Percentiles rank a stretch among this genome's conserved stretches.
phyloP scores from a whole-genome alignment of 2,329 filamentous ascomycete genomes.

The Xylariales sp. region DNA sequence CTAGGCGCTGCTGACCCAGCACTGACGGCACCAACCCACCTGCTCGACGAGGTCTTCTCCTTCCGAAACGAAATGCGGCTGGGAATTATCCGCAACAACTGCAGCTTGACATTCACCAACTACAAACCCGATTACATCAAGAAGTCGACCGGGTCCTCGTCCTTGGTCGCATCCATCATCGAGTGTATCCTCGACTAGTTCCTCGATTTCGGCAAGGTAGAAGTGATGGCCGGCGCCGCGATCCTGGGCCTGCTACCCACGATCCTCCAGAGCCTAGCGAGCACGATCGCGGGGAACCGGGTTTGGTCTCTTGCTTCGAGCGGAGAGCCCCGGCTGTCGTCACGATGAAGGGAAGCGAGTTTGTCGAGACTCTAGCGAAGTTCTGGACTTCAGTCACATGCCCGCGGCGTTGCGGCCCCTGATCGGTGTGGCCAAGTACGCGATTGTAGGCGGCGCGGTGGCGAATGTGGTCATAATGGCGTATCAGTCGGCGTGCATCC shows the following conservation, averaged over 20 bases:
- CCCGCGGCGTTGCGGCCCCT: neutral
- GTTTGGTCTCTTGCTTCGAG: too few species aligned
- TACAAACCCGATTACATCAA: neutral
- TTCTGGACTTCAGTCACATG: neutral
- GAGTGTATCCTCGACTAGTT: too few species aligned
- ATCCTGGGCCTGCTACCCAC: too few species aligned
- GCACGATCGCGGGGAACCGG: too few species aligned
- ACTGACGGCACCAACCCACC: too few species aligned
- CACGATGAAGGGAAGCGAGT: neutral
- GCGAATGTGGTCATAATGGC: slow-evolving; percentile 2
- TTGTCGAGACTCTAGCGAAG: neutral
- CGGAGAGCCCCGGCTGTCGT: too few species aligned
- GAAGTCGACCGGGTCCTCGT: neutral
- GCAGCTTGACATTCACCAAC: neutral
- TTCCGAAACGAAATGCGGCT: neutral
- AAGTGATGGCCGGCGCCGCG: too few species aligned
- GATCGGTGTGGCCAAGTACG: neutral
- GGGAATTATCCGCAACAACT: neutral
- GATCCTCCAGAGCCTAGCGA: too few species aligned
- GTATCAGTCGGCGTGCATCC: neutral
- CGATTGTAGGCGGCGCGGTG: neutral
- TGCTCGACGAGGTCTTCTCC: neutral
- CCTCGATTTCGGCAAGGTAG: too few species aligned
- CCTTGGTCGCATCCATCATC: neutral
- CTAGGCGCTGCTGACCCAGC: too few species aligned